A percentile compares a stretch with the other conserved stretches of the same genome.
phyloP scores from a whole-genome alignment of 345 rosid species.

The Rhodomyrtus tomentosa region DNA sequence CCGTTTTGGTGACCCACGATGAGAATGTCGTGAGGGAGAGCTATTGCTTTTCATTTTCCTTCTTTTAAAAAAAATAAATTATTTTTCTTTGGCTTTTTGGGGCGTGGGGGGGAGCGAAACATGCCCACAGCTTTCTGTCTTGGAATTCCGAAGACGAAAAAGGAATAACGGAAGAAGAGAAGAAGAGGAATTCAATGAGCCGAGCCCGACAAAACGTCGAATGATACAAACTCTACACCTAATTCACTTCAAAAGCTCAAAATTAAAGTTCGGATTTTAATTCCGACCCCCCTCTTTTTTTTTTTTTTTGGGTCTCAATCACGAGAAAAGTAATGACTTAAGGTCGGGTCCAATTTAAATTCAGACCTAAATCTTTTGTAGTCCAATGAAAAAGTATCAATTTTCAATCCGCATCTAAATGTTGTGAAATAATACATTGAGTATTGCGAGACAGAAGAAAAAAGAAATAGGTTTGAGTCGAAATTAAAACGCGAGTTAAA shows the following conservation, averaged over 20 bases:
- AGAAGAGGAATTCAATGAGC: not conserved
- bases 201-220: not conserved
- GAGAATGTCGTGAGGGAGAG: not conserved
- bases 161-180: not conserved
- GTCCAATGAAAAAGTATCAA: not conserved
- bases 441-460: not conserved
- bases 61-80: fast-evolving
- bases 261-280: not conserved
- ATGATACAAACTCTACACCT: not conserved
- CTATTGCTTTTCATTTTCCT: no score
- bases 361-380: not conserved
- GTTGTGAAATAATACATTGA: fast-evolving
- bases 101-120: no score
- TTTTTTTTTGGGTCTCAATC: no score
- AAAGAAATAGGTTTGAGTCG: not conserved
- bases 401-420: fast-evolving
- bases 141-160: not conserved
- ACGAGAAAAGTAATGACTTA: not conserved
- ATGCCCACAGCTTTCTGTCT: not conserved
- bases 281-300: not conserved
- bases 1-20: no score
- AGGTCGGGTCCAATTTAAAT: not conserved
- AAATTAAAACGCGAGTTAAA: fast-evolving
- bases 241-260: not conserved
- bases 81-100: not conserved